A percentile compares a stretch with the other conserved stretches of the same genome.
Evolutionary conservation across 106 monocot species (phyloP).

Genomic region (Phalaenopsis equestris): DNA sequence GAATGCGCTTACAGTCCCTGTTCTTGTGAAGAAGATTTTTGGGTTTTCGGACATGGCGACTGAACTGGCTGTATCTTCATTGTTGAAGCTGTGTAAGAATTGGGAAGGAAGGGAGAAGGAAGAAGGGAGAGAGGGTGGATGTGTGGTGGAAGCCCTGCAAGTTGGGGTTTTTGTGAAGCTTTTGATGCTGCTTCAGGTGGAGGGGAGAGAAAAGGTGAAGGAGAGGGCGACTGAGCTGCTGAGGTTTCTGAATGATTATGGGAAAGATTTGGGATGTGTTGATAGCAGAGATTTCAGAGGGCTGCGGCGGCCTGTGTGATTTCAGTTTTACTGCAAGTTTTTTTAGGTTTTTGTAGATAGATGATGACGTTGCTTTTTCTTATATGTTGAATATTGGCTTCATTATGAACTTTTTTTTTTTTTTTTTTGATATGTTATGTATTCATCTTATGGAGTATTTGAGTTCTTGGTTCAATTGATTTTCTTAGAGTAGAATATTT

Average conservation of each 20-base stretch:
- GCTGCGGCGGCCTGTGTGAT: conserved; percentile 1
- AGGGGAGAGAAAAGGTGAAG: conserved; percentile 34
- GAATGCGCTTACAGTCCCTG: conserved; percentile 28
- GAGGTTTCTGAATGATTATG: conserved; percentile 40
- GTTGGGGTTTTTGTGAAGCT: conserved; percentile 68
- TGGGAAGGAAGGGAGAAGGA: not conserved
- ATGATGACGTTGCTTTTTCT: no score
- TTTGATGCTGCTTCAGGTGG: conserved; percentile 54
- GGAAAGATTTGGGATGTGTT: conserved; percentile 30
- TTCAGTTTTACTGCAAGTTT: no score
- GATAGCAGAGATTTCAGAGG: conserved; percentile 42
- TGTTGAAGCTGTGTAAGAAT: conserved; percentile 35
- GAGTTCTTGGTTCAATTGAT: no score
- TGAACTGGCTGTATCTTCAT: conserved; percentile 28
- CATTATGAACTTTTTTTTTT: no score
- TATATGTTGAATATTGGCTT: no score
- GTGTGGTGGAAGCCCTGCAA: conserved; percentile 32
- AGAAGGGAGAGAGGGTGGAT: not conserved
- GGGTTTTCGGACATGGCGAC: conserved; percentile 35
- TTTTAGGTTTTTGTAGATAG: no score
- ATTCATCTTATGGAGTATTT: no score
- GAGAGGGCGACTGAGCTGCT: conserved; percentile 45
- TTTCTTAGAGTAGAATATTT: no score
- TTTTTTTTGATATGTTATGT: no score
- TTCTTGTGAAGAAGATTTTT: conserved; percentile 54